Percentiles rank a stretch among this genome's conserved stretches.
phyloP scores from a whole-genome alignment of 352 stramenopile species.

The Globisporangium polare region DNA sequence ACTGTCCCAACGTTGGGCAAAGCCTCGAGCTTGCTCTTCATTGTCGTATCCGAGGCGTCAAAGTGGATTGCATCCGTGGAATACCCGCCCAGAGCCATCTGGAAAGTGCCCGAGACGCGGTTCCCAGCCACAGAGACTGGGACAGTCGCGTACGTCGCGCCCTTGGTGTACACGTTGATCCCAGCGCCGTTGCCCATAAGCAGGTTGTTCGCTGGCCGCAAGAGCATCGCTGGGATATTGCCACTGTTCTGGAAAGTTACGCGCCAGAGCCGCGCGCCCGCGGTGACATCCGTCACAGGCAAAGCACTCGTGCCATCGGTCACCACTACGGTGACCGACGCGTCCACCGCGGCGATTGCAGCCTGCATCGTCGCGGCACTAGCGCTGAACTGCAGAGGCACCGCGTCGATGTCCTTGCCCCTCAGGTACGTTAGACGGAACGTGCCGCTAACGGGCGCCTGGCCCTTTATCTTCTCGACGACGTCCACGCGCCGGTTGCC shows the following conservation, averaged over 20 bases:
- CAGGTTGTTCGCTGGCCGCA: constrained; percentile 70
- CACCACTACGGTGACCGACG: constrained; percentile 71
- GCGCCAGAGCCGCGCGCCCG: constrained; percentile 71
- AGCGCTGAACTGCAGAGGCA: constrained; percentile 54
- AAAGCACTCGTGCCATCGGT: constrained; percentile 52
- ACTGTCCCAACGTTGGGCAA: constrained; percentile 93
- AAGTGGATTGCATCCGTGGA: constrained; percentile 86
- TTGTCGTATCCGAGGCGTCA: constrained; percentile 90
- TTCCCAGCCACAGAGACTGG: constrained; percentile 79
- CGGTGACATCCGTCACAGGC: constrained; percentile 24
- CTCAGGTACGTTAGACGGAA: constrained; percentile 88
- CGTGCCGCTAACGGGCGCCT: constrained; percentile 86
- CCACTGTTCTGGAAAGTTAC: constrained; percentile 92
- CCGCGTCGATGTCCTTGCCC: constrained; percentile 74
- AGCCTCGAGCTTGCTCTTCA: constrained; percentile 90
- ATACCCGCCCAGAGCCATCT: constrained; percentile 85
- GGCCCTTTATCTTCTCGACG: constrained; percentile 60
- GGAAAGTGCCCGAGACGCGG: constrained; percentile 86
- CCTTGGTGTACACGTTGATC: constrained; percentile 79
- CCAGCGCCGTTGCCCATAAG: constrained; percentile 87
- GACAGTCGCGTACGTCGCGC: constrained; percentile 27
- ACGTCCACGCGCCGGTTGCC: constrained; percentile 90
- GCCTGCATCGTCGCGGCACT: constrained; percentile 47
- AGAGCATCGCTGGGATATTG: constrained; percentile 83
- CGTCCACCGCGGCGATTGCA: constrained; percentile 78